Conservation (phyloP, 1,284 basidiomycete genomes). For the Ustilago sp. region DNA sequence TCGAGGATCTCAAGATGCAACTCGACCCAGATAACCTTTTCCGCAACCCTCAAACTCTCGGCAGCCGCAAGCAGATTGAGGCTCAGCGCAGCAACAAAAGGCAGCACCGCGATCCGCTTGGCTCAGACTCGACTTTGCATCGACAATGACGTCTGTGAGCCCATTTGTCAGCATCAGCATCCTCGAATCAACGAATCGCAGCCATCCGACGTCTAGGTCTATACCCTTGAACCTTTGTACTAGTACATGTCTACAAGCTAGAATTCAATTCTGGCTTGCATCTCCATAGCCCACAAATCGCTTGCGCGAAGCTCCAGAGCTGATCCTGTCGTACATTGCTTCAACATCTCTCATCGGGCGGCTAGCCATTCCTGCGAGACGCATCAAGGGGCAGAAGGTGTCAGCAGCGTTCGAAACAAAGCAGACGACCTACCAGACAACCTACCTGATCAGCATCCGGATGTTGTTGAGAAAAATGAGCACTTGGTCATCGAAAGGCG, state of each 20-base stretch:
- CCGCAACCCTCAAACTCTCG: slow-evolving; percentile 53
- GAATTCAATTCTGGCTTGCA: background rate
- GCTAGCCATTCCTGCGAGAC: slow-evolving; percentile 14
- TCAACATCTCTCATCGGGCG: slow-evolving; percentile 26
- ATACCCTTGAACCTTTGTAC: slow-evolving; percentile 4
- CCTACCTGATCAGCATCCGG: slow-evolving; percentile 63
- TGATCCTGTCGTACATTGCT: background rate
- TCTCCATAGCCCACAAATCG: background rate
- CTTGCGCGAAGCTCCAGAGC: background rate
- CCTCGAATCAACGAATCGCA: background rate
- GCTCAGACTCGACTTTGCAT: background rate
- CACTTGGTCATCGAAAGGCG: slow-evolving; percentile 60
- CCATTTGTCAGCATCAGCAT: background rate
- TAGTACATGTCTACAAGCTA: background rate
- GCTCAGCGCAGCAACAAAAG: slow-evolving; percentile 15
- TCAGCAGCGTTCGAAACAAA: too few relatives aligned
- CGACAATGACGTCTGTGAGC: slow-evolving; percentile 17
- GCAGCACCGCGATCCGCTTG: background rate
- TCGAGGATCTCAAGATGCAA: slow-evolving; percentile 51
- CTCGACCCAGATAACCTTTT: slow-evolving; percentile 56
- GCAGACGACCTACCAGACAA: background rate
- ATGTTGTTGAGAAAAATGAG: slow-evolving; percentile 67
- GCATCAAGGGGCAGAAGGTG: background rate
- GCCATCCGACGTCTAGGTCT: background rate
- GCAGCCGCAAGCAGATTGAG: slow-evolving; percentile 31